phyloP scores from a whole-genome alignment of 352 stramenopile genomes.

The Globisporangium carolinianum region DNA sequence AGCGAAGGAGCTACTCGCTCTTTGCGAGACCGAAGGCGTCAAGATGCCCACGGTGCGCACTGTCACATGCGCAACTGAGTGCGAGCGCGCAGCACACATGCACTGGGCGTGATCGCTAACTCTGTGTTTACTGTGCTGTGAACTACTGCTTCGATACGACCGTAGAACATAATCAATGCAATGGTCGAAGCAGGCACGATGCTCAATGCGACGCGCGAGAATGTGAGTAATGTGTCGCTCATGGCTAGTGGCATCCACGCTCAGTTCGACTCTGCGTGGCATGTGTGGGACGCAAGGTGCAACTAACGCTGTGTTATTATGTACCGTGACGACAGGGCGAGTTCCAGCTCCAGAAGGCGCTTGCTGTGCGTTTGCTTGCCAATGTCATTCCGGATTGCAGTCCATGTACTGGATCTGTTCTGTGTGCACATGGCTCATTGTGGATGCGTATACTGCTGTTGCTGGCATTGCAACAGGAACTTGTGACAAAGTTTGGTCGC shows the following conservation, averaged over 20 bases:
- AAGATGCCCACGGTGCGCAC: conserved; percentile 63
- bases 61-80: background rate
- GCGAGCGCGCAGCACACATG: background rate
- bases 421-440: too few relatives aligned
- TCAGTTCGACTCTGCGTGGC: too few relatives aligned
- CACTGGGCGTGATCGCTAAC: background rate
- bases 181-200: conserved; percentile 79
- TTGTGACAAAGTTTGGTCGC: conserved; percentile 74
- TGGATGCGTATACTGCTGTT: background rate
- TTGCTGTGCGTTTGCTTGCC: conserved; percentile 29
- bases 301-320: background rate
- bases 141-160: background rate
- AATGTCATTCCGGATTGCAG: background rate
- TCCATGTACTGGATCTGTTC: too few relatives aligned
- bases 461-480: conserved; percentile 29
- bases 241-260: too few relatives aligned
- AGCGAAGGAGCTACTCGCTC: conserved; percentile 72
- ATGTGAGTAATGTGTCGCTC: conserved; percentile 24
- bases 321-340: conserved; percentile 30
- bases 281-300: too few relatives aligned
- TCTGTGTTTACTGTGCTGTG: background rate
- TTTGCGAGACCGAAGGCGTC: conserved; percentile 71
- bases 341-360: conserved; percentile 63
- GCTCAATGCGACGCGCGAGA: conserved; percentile 76
- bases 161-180: conserved; percentile 66